These are phyloP conservation scores for Solanum appendiculatum DNA, from an alignment of 257 asterid genomes.

Conservation along the genomic window DNA sequence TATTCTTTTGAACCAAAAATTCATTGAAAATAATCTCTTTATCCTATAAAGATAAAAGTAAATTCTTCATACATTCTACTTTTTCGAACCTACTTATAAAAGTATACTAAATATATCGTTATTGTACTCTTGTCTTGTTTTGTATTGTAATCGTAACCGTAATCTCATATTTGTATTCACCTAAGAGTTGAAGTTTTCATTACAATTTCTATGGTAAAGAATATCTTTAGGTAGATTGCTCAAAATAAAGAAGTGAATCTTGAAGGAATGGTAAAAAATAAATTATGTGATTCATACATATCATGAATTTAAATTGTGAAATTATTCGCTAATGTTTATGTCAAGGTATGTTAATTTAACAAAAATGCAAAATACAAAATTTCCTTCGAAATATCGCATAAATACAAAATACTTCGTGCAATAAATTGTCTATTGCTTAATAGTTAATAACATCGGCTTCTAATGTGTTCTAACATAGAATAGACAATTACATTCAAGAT, in stretches of 20 bases:
- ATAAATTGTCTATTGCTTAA: too few species aligned
- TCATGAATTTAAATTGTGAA: neutral
- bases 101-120: too few species aligned
- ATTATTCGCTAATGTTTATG: neutral
- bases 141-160: neutral
- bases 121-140: neutral
- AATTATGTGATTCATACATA: neutral
- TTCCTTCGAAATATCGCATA: fast-evolving
- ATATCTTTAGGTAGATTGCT: neutral
- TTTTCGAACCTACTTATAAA: too few species aligned
- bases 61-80: too few species aligned
- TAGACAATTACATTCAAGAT: neutral
- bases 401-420: neutral
- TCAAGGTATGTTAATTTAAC: neutral
- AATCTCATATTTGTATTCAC: neutral
- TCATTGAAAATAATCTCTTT: too few species aligned
- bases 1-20: too few species aligned
- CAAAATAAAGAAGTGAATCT: neutral
- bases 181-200: too few species aligned
- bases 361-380: too few species aligned
- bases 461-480: neutral
- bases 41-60: too few species aligned
- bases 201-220: neutral
- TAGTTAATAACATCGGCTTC: neutral
- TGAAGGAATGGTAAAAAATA: neutral